Percentiles rank a stretch among this genome's conserved stretches.
Evolutionary conservation across 2,329 filamentous ascomycete genomes (phyloP).

Genomic region (Colletotrichum caudatum): DNA sequence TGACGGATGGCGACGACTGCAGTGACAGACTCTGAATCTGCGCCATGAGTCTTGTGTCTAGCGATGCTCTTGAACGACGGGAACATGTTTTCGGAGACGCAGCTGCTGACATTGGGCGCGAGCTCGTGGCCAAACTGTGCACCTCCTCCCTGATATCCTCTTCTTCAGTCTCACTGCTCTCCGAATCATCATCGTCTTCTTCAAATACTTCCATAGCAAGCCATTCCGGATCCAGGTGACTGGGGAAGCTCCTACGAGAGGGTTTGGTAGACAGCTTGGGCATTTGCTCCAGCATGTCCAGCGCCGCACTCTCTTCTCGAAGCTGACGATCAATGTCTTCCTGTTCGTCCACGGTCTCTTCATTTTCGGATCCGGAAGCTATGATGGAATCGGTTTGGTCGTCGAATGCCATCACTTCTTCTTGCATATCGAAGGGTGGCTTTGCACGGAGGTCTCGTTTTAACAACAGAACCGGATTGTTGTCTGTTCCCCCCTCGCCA

Average conservation of each 20-base stretch:
- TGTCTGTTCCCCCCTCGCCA: conserved; percentile 66
- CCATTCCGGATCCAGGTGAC: conserved; percentile 88
- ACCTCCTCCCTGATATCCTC: conserved; percentile 49
- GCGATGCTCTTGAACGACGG: conserved; percentile 44
- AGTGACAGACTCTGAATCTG: conserved; percentile 57
- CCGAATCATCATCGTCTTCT: conserved; percentile 66
- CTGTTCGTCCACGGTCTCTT: conserved; percentile 52
- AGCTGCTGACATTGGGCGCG: conserved; percentile 16
- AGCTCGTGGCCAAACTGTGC: not conserved
- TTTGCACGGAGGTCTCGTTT: conserved; percentile 77
- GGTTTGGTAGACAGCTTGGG: not conserved
- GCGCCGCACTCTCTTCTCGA: conserved; percentile 50
- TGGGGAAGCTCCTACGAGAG: conserved; percentile 69
- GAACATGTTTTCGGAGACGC: conserved; percentile 27
- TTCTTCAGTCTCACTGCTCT: conserved; percentile 55
- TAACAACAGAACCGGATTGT: conserved; percentile 79
- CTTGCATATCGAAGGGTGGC: conserved; percentile 62
- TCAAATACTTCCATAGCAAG: conserved; percentile 88
- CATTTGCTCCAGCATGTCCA: conserved; percentile 38
- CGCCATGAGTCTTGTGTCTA: conserved; percentile 55
- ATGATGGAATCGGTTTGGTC: not conserved
- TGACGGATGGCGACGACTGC: conserved; percentile 39
- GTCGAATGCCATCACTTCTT: conserved; percentile 47
- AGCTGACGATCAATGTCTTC: conserved; percentile 62
- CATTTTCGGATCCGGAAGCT: conserved; percentile 9